phyloP scores from a whole-genome alignment of 2,329 filamentous ascomycete genomes.

The Epichloe aotearoae region DNA sequence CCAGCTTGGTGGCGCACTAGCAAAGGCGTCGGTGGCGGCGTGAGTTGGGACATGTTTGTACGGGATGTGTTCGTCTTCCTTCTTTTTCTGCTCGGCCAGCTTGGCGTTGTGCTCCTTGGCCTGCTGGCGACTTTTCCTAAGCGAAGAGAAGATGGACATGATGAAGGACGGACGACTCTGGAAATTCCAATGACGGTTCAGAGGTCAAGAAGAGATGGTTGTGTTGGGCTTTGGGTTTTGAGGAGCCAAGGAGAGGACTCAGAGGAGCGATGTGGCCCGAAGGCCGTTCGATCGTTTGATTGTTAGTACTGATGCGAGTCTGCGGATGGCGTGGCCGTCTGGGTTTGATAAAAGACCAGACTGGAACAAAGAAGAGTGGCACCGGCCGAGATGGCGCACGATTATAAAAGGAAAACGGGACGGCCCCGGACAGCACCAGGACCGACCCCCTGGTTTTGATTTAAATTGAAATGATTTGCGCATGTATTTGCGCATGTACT shows the following conservation, averaged over 20 bases:
- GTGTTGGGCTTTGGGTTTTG: not conserved
- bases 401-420: slow-evolving; percentile 1
- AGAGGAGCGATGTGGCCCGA: too few species aligned
- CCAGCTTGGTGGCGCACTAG: slow-evolving; percentile 39
- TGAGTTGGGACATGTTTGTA: slow-evolving; percentile 51
- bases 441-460: not conserved
- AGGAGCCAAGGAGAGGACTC: too few species aligned
- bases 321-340: too few species aligned
- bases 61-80: slow-evolving; percentile 23
- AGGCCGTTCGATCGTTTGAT: too few species aligned
- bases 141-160: slow-evolving; percentile 46
- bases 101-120: slow-evolving; percentile 41
- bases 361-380: not conserved
- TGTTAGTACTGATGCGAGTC: too few species aligned
- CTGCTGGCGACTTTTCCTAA: slow-evolving; percentile 38
- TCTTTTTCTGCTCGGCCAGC: slow-evolving; percentile 32
- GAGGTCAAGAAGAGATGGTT: not conserved
- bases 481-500: too few species aligned
- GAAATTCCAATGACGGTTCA: not conserved
- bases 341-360: not conserved
- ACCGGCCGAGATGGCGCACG: slow-evolving; percentile 1
- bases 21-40: slow-evolving; percentile 44
- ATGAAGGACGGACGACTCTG: slow-evolving; percentile 1
- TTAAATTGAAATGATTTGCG: not conserved
- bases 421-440: slow-evolving; percentile 1